These are phyloP conservation scores for Aristolochia californica DNA, from an alignment of 164 flowering plant genomes.

Conservation along the genomic window DNA sequence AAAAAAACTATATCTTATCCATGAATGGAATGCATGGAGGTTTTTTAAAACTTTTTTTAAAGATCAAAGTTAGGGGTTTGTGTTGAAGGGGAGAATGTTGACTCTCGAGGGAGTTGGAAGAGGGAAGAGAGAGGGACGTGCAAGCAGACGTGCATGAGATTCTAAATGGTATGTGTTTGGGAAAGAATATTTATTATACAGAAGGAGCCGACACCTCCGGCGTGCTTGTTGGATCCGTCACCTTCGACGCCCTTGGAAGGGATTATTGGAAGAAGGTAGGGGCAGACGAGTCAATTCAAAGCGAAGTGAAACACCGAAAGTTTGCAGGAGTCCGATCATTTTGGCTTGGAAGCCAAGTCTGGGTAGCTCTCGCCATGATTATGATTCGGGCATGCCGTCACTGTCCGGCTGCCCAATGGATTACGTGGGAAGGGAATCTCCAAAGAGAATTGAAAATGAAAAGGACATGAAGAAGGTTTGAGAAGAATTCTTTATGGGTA, in stretches of 20 bases:
- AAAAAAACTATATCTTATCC: not conserved
- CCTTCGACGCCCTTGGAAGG: not conserved
- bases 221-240: not conserved
- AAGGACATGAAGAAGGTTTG: no score
- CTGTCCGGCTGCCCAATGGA: no score
- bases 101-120: not conserved
- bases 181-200: not conserved
- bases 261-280: not conserved
- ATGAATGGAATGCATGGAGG: slow-evolving; percentile 22
- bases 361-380: slow-evolving; percentile 1
- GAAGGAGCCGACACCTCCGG: not conserved
- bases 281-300: not conserved
- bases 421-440: no score
- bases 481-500: slow-evolving; percentile 22
- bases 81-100: slow-evolving; percentile 5
- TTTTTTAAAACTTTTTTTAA: no score
- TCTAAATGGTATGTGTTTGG: slow-evolving; percentile 7
- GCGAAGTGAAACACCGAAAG: no score
- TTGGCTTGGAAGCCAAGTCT: not conserved
- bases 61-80: no score
- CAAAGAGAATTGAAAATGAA: no score
- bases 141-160: slow-evolving; percentile 70
- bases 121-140: slow-evolving; percentile 32
- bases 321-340: no score
- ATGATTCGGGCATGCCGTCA: not conserved